Evolutionary conservation across 2,329 filamentous ascomycete species (phyloP).

Genomic region (Phyllosticta paracitricarpa): DNA sequence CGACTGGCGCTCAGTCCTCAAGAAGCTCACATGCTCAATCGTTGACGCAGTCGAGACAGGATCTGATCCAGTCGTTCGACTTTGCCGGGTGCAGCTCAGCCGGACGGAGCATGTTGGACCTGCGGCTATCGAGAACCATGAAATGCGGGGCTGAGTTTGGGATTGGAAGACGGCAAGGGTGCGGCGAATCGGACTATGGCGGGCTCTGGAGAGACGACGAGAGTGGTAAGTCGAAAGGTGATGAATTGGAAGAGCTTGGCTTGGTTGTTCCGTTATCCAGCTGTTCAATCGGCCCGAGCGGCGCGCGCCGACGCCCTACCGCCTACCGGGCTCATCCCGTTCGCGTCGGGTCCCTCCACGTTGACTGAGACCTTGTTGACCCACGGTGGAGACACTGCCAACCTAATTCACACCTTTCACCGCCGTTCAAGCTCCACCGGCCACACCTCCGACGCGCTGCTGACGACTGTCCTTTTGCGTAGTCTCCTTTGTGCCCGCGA

Average conservation of each 20-base stretch:
- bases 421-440: not conserved
- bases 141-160: not conserved
- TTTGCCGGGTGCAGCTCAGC: slow-evolving; percentile 10
- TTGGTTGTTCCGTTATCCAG: not conserved
- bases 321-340: not conserved
- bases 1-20: not conserved
- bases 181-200: not conserved
- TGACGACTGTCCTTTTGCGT: not conserved
- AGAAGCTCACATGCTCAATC: not conserved
- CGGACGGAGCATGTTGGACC: slow-evolving; percentile 5
- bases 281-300: not conserved
- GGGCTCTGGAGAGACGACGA: not conserved
- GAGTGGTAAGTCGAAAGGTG: not conserved
- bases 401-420: not conserved
- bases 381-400: slow-evolving; percentile 15
- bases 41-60: slow-evolving; percentile 4
- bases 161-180: not conserved
- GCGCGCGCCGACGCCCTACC: not conserved
- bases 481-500: not conserved
- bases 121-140: not conserved
- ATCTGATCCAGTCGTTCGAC: slow-evolving; percentile 6
- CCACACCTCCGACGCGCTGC: not conserved
- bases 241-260: not conserved
- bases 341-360: not conserved
- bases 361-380: slow-evolving; percentile 7